phyloP scores from a whole-genome alignment of 768 basidiomycete species.

The Lactarius vividus region DNA sequence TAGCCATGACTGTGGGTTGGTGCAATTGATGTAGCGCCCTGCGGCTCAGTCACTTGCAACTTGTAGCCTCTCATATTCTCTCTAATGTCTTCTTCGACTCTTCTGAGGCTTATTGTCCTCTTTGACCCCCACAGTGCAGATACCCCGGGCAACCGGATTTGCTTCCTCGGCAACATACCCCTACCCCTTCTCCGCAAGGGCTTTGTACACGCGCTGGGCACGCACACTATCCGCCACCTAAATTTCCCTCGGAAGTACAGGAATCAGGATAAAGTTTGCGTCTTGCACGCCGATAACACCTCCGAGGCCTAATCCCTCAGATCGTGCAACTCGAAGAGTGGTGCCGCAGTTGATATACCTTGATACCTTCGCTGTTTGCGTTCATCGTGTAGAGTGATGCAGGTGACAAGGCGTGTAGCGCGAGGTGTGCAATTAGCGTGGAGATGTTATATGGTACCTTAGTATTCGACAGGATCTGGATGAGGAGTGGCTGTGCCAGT shows the following conservation, averaged over 20 bases:
- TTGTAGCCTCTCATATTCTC: conserved; percentile 24
- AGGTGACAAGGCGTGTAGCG: conserved; percentile 71
- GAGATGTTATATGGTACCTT: conserved; percentile 99
- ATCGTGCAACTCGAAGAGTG: conserved; percentile 49
- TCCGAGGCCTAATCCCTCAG: conserved; percentile 59
- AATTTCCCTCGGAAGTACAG: conserved; percentile 54
- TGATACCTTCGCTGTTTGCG: conserved; percentile 56
- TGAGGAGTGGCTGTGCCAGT: conserved; percentile 84
- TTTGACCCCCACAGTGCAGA: conserved; percentile 80
- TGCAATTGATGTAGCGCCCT: background rate
- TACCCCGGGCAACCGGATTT: conserved; percentile 81
- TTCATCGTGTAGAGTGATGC: conserved; percentile 61
- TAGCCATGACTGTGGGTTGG: no score
- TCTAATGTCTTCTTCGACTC: conserved; percentile 51
- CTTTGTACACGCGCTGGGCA: conserved; percentile 66
- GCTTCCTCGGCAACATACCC: conserved; percentile 84
- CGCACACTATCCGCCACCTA: conserved; percentile 54
- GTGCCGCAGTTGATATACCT: conserved; percentile 51
- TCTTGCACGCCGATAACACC: conserved; percentile 72
- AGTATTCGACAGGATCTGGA: conserved; percentile 89
- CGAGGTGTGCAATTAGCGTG: conserved; percentile 81
- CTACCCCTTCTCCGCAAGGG: conserved; percentile 74
- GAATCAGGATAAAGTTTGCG: conserved; percentile 88
- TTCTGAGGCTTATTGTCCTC: conserved; percentile 69
- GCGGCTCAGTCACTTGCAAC: background rate